Base-by-base conservation (phyloP, 2,329 filamentous ascomycete genomes). In the Ceratocystis diversiconidia region DNA sequence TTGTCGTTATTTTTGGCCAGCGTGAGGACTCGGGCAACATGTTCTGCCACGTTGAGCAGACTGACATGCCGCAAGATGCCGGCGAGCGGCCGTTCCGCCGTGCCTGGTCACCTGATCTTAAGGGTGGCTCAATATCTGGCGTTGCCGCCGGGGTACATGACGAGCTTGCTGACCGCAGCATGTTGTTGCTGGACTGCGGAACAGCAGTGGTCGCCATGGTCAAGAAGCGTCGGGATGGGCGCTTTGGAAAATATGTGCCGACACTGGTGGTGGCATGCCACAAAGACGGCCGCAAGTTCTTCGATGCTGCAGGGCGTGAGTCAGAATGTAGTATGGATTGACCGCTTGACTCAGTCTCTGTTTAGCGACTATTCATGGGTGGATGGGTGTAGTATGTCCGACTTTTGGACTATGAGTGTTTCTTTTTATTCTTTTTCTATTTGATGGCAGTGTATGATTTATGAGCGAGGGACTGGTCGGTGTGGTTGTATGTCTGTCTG, bases 221-320 rank as follows among this genome's bases (percentile, higher is more conserved):
- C 30, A 67, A 67, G 41, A 64, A 61, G 46, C 62, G 65, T 15
- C 44, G 65, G 32, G 65, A 67, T 41, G 15, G 62, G 28, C n/a
- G 41, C 28, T 65, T 50, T 3, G 66, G 66, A 1, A 36, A 57
- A 32, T 65, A 60, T 44, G 41, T 50, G 32, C 66, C 66, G 25
- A 65, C 61, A 22, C 43, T 67, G 32, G 63, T 65, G 10, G 48
- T 67, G 59, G 63, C 60, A 8, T 67, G 66, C 28, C 65, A 67
- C 46, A 65, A 61, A 30, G 66, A 67, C 46, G 66, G 66, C 7
- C 65, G 65, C 36, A 67, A 65, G 65, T 67, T 67, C 44, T 67
- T 64, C 22, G 55, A 67, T 32, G 28, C 62, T 10, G 46, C 59
- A 4, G 60, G 66, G 19, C 61, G 65, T 15, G 63, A 62, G 55